Conservation (phyloP, 2,329 filamentous ascomycete genomes). For the Apiospora marii region DNA sequence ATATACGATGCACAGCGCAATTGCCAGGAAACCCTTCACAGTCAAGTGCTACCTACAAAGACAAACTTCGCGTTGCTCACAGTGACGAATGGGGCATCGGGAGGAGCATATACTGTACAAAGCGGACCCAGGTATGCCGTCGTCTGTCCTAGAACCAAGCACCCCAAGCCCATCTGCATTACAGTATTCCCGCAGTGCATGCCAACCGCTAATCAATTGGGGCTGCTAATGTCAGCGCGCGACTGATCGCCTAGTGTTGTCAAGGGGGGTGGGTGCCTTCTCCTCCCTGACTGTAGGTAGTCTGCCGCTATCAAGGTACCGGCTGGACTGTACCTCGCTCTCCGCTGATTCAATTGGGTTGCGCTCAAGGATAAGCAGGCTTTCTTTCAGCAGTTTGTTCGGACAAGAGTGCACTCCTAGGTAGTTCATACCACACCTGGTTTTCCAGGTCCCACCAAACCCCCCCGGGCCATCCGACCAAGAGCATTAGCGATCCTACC, state of each 20-base stretch:
- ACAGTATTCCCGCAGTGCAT: conserved; percentile 18
- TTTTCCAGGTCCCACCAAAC: conserved; percentile 20
- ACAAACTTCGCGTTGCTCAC: background rate
- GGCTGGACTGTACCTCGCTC: background rate
- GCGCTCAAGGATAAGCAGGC: conserved; percentile 13
- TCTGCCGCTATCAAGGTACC: background rate
- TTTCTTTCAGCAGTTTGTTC: conserved; percentile 15
- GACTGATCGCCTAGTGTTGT: conserved; percentile 2
- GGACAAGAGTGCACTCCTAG: background rate
- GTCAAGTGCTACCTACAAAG: background rate
- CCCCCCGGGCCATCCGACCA: conserved; percentile 31
- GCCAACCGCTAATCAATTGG: conserved; percentile 1
- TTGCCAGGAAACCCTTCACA: background rate
- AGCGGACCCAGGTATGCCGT: background rate
- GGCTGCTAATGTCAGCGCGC: background rate
- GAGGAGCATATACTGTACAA: background rate
- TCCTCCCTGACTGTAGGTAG: conserved; percentile 2
- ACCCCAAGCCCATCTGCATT: conserved; percentile 4
- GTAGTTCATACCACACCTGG: conserved; percentile 12
- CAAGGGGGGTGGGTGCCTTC: background rate
- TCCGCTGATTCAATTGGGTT: conserved; percentile 12
- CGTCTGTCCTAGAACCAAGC: background rate
- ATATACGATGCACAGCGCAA: conserved; percentile 7
- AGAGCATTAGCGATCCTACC: conserved; percentile 26
- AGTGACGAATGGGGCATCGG: background rate